A percentile compares a stretch with the other conserved stretches of the same genome.
Conservation (phyloP, 2,329 filamentous ascomycete species). For the Aspergillus novoparasiticus region DNA sequence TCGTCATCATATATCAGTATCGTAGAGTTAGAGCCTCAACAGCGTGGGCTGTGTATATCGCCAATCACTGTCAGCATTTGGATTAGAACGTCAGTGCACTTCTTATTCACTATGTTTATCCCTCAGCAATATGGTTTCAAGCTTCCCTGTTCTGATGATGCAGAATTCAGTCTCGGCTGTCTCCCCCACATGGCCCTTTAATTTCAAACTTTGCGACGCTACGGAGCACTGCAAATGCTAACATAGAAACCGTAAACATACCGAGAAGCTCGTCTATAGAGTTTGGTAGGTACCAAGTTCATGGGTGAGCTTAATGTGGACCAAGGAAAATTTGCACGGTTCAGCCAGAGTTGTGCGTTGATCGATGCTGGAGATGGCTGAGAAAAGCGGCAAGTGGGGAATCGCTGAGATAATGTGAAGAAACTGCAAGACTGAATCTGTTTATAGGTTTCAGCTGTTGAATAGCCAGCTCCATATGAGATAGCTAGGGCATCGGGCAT, state of each 20-base stretch:
- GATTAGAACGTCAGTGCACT: neutral
- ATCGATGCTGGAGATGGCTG: neutral
- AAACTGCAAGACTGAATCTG: neutral
- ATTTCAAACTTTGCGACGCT: neutral
- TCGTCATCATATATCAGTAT: too few species aligned
- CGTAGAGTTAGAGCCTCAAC: too few species aligned
- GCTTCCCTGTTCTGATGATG: neutral
- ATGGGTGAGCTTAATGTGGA: neutral
- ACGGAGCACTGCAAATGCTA: neutral
- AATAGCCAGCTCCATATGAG: neutral
- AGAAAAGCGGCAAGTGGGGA: neutral
- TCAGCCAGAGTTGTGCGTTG: neutral
- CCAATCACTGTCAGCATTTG: neutral
- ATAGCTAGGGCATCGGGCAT: too few species aligned
- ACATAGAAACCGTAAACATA: neutral
- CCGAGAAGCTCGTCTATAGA: neutral
- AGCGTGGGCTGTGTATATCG: neutral
- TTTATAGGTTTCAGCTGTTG: neutral
- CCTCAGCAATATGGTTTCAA: neutral
- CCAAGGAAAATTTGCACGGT: neutral
- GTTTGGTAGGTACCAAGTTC: neutral
- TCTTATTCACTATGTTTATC: rapidly evolving
- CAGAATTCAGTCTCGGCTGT: neutral
- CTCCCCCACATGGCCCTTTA: neutral
- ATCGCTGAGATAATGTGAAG: neutral